phyloP scores from a whole-genome alignment of 1,139 yeast species.

The Trichomonascaceae sp. region DNA sequence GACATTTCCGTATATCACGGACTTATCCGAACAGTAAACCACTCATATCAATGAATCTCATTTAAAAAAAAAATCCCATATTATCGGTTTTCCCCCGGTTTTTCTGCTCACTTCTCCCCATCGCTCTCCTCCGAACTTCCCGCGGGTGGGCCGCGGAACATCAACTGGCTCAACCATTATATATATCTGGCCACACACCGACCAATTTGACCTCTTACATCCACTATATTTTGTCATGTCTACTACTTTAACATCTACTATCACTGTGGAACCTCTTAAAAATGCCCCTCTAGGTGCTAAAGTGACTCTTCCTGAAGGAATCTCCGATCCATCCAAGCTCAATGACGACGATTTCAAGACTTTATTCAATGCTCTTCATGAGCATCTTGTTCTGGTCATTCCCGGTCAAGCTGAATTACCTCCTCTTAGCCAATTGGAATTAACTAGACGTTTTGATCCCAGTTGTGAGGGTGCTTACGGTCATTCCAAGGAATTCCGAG shows the following conservation, averaged over 20 bases:
- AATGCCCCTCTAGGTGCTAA: constrained; percentile 53
- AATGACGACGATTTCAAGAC: constrained; percentile 55
- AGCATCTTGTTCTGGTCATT: constrained; percentile 63
- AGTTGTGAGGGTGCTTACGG: constrained; percentile 68
- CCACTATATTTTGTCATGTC: constrained; percentile 1
- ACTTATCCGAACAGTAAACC: not conserved
- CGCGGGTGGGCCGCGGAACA: not conserved
- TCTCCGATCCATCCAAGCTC: constrained; percentile 69
- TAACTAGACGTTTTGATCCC: constrained; percentile 75
- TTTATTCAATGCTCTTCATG: constrained; percentile 60
- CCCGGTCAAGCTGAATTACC: constrained; percentile 60
- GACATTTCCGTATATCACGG: no score
- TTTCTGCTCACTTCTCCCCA: not conserved
- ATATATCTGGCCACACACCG: not conserved
- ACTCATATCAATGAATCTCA: not conserved
- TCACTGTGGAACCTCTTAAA: constrained; percentile 12
- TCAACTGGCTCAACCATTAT: not conserved
- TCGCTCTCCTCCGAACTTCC: not conserved
- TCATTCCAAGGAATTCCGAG: constrained; percentile 79
- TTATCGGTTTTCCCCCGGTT: not conserved
- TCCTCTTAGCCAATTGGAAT: constrained; percentile 66
- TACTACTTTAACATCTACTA: not conserved
- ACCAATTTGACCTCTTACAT: not conserved
- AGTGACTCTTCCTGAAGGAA: constrained; percentile 56
- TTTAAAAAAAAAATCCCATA: not conserved